Conservation (phyloP, 441 rosid genomes). For the Populus hybrid region DNA sequence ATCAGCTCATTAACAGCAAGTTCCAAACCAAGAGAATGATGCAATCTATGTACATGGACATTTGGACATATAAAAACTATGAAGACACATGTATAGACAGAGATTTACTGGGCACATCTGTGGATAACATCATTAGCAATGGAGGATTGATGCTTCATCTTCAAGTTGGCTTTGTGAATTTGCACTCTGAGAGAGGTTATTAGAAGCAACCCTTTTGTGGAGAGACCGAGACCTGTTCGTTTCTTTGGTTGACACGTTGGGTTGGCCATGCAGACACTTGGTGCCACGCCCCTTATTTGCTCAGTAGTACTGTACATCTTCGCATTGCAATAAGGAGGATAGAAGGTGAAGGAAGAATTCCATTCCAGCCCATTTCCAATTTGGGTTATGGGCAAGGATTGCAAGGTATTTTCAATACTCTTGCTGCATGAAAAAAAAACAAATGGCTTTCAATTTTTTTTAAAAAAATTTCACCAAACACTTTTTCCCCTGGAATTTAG, state of each 20-base stretch:
- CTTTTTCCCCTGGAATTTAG: too few relatives aligned
- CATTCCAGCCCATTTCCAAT: too few relatives aligned
- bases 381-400: too few relatives aligned
- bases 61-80: not conserved
- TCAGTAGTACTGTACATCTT: not conserved
- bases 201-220: not conserved
- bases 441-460: too few relatives aligned
- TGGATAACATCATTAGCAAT: conserved; percentile 63
- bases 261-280: conserved; percentile 43
- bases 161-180: not conserved
- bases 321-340: not conserved
- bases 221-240: not conserved
- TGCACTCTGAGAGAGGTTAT: not conserved
- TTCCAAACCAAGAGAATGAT: not conserved
- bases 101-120: conserved; percentile 56
- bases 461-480: too few relatives aligned
- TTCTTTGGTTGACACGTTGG: conserved; percentile 35
- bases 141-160: conserved; percentile 83
- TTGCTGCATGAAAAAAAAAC: too few relatives aligned
- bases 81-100: not conserved
- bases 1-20: not conserved
- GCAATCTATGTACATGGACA: not conserved
- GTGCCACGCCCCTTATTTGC: conserved; percentile 9
- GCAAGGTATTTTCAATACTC: too few relatives aligned
- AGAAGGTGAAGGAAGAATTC: too few relatives aligned